phyloP scores from a whole-genome alignment of 2,329 filamentous ascomycete species.

The Trichoderma cornu-damae region DNA sequence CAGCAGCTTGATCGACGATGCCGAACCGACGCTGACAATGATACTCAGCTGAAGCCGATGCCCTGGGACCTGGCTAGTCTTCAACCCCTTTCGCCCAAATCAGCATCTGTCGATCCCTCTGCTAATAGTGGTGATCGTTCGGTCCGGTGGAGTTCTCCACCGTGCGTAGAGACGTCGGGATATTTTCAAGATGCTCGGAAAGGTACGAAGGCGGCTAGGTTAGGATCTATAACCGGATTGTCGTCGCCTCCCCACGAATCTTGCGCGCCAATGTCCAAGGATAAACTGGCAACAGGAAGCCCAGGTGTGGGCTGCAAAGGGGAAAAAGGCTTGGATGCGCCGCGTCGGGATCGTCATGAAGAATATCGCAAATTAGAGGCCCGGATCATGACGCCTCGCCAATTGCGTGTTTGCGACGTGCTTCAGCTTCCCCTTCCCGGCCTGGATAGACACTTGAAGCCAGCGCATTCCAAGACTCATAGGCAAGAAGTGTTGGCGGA shows the following conservation, averaged over 20 bases:
- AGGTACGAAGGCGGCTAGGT: not conserved
- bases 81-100: not conserved
- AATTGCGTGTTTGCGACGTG: slow-evolving; percentile 20
- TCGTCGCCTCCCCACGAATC: not conserved
- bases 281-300: not conserved
- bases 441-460: slow-evolving; percentile 24
- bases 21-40: slow-evolving; percentile 26
- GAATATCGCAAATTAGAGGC: not conserved
- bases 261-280: not conserved
- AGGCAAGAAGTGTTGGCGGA: slow-evolving; percentile 28
- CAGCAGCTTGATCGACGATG: slow-evolving; percentile 29
- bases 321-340: not conserved
- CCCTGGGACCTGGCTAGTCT: slow-evolving; percentile 32
- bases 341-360: not conserved
- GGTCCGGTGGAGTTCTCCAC: not conserved
- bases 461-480: slow-evolving; percentile 15
- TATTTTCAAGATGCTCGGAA: not conserved
- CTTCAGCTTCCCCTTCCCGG: slow-evolving; percentile 25
- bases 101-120: not conserved
- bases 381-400: not conserved
- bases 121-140: not conserved
- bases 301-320: not conserved
- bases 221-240: not conserved
- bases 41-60: slow-evolving; percentile 31
- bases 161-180: not conserved